Evolutionary conservation across 495 filamentous ascomycete genomes (phyloP).

Genomic region (Lasiosphaeria ovina): DNA sequence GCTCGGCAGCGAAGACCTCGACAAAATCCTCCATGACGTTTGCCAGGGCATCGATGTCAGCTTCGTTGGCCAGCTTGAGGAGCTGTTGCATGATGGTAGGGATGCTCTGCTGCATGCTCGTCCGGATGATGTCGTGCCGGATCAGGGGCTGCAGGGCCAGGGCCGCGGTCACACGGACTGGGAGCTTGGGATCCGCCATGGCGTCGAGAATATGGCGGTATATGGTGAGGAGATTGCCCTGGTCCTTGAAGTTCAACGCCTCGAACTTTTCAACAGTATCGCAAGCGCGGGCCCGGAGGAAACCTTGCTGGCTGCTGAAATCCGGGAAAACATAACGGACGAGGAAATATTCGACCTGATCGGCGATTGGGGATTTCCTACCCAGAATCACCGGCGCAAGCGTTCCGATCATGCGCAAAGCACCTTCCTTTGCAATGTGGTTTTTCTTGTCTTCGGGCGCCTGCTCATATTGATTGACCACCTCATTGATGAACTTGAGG

Average conservation of each 20-base stretch:
- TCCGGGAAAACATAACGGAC: slow-evolving; percentile 98
- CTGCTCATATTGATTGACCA: slow-evolving; percentile 84
- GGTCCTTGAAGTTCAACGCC: slow-evolving; percentile 91
- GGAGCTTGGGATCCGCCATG: slow-evolving; percentile 88
- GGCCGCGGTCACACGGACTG: slow-evolving; percentile 91
- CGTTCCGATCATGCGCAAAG: slow-evolving; percentile 95
- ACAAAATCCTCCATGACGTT: slow-evolving; percentile 99
- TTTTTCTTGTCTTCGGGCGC: slow-evolving; percentile 83
- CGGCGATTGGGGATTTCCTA: slow-evolving; percentile 96
- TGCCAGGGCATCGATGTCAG: slow-evolving; percentile 90
- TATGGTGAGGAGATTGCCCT: slow-evolving; percentile 88
- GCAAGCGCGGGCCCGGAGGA: slow-evolving; percentile 90
- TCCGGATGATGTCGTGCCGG: slow-evolving; percentile 88
- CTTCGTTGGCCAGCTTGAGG: slow-evolving; percentile 92
- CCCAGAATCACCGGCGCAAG: slow-evolving; percentile 89
- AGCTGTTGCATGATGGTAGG: slow-evolving; percentile 99
- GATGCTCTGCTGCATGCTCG: slow-evolving; percentile 94
- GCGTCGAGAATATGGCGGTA: slow-evolving; percentile 96
- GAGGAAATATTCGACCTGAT: slow-evolving; percentile 98
- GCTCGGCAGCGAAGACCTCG: slow-evolving; percentile 91
- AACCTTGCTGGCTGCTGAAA: slow-evolving; percentile 90
- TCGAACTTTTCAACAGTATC: slow-evolving; percentile 98
- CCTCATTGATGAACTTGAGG: slow-evolving; percentile 85
- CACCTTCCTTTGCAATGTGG: slow-evolving; percentile 93
- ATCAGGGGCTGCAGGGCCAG: slow-evolving; percentile 94